phyloP scores from a whole-genome alignment of 2,329 filamentous ascomycete genomes.

The Epicoccum sorghinum region DNA sequence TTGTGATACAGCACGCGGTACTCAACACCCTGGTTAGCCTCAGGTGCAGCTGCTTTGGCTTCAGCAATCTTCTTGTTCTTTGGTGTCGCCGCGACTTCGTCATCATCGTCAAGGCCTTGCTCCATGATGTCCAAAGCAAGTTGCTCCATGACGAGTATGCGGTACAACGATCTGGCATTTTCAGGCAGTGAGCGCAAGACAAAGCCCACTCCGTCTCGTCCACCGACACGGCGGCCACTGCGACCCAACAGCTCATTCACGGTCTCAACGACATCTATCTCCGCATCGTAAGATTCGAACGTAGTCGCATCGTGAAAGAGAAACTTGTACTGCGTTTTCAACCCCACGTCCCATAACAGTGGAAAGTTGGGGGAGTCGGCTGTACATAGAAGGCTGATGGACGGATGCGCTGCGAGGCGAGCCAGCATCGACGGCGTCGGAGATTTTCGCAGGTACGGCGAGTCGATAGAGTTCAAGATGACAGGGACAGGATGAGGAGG shows the following conservation, averaged over 20 bases:
- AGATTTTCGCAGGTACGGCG: conserved; percentile 73
- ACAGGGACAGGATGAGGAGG: conserved; percentile 62
- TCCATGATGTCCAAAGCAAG: conserved; percentile 68
- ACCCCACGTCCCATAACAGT: conserved; percentile 84
- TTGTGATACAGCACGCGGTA: conserved; percentile 93
- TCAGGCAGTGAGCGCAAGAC: conserved; percentile 89
- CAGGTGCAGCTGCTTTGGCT: conserved; percentile 33
- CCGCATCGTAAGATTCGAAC: conserved; percentile 74
- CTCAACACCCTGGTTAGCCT: conserved; percentile 71
- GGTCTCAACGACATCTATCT: conserved; percentile 85
- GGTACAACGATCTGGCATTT: conserved; percentile 87
- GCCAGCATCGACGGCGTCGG: conserved; percentile 75
- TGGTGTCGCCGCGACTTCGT: conserved; percentile 22
- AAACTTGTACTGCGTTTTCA: conserved; percentile 84
- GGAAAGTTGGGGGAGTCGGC: conserved; percentile 88
- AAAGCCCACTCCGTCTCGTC: conserved; percentile 89
- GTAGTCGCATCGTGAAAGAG: conserved; percentile 95
- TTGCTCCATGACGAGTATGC: conserved; percentile 83
- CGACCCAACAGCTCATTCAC: conserved; percentile 87
- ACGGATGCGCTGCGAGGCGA: conserved; percentile 74
- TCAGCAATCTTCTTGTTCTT: conserved; percentile 34
- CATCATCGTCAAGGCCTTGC: conserved; percentile 33
- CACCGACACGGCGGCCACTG: conserved; percentile 78
- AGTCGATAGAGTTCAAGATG: conserved; percentile 87
- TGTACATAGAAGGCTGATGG: conserved; percentile 76